Evolutionary conservation across 345 rosid species (phyloP), one percentile per base, ranked within the genome.

Genomic region (Lenwebbia sp.): DNA sequence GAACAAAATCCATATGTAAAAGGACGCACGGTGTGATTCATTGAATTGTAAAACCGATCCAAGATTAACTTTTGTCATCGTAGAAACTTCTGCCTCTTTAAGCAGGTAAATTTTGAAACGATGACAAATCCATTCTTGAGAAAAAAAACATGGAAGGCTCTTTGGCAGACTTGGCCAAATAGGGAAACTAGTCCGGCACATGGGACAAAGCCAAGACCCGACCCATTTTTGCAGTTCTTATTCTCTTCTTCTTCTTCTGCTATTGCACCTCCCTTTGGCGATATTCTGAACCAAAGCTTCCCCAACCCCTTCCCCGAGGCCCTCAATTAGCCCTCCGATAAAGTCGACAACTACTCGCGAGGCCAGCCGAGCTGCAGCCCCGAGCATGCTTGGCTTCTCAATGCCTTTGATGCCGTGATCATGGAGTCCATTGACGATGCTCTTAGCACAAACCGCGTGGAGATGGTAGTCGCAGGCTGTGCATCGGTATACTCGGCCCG

Each of bases 391-490:
- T 3, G 93, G 90, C 86, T 87, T 95, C 26, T 90, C 92, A 2
- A 47, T 87, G 25, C 89, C 93, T 88, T 91, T 93, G 83, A 90
- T 85, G 30, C 94, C 92, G 52, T 90, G 91, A 5, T 89, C 95
- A 3, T 87, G 87, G 23, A 95, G 94, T n/a, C 98, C 98, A 60
- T 95, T 96, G 41, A 94, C 94, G 87, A 90, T 92, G 62, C 88
- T 88, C 87, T 96, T 96, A 4, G 97, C 98, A 37, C 99, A 96
- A 62, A 93, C 92, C 10, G 95, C 96, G 21, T 97, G 99, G 70
- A 97, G 91, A 82, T 93, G 92, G 87, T 97, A 97, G 33, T 94
- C 92, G 26, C 99, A 95, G 10, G 83, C 89, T 5, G 90, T 91
- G 93, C 99, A 97, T 4, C 90, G 90, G 91, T 93, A 97, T 5